These are phyloP conservation scores for Skeletonema menzelii DNA, from an alignment of 108 stramenopile genomes.

Conservation along the genomic window DNA sequence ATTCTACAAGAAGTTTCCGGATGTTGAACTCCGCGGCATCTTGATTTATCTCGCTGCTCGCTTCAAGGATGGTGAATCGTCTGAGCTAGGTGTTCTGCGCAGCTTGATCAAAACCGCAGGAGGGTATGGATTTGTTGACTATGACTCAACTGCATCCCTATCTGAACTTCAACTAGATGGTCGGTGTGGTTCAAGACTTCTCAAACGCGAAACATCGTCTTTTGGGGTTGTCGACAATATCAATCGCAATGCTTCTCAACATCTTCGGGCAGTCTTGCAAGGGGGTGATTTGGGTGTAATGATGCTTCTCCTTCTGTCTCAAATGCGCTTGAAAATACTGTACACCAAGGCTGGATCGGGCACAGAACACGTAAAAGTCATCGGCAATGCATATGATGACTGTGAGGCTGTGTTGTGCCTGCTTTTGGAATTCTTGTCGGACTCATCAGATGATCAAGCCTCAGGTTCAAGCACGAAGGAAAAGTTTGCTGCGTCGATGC, in stretches of 20 bases:
- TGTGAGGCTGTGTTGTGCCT: slow-evolving; percentile 73
- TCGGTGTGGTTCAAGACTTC: slow-evolving; percentile 60
- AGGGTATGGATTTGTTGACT: slow-evolving; percentile 82
- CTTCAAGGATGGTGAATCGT: slow-evolving; percentile 61
- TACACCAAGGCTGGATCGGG: slow-evolving; percentile 53
- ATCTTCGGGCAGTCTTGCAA: slow-evolving; percentile 64
- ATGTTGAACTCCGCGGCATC: slow-evolving; percentile 80
- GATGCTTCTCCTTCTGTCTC: slow-evolving; percentile 75
- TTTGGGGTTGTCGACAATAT: slow-evolving; percentile 85
- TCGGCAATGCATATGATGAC: slow-evolving; percentile 80
- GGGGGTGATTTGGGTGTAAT: slow-evolving; percentile 69
- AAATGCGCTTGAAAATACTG: slow-evolving; percentile 62
- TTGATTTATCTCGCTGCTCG: slow-evolving; percentile 64
- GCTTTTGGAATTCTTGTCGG: slow-evolving; percentile 78
- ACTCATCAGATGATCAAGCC: slow-evolving; percentile 35
- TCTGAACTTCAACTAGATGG: slow-evolving; percentile 79
- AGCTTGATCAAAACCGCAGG: slow-evolving; percentile 80
- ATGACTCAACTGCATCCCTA: slow-evolving; percentile 72
- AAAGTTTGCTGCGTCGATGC: slow-evolving; percentile 62
- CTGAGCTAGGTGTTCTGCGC: slow-evolving; percentile 82
- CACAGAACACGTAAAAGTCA: slow-evolving; percentile 72
- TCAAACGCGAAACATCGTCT: slow-evolving; percentile 82
- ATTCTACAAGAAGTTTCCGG: slow-evolving; percentile 75
- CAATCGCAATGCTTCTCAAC: slow-evolving; percentile 52
- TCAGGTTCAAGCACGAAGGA: slow-evolving; percentile 36